Evolutionary conservation across 208 protist species (phyloP), one percentile per base, ranked within the genome.

Genomic region (Entamoeba invadens): DNA sequence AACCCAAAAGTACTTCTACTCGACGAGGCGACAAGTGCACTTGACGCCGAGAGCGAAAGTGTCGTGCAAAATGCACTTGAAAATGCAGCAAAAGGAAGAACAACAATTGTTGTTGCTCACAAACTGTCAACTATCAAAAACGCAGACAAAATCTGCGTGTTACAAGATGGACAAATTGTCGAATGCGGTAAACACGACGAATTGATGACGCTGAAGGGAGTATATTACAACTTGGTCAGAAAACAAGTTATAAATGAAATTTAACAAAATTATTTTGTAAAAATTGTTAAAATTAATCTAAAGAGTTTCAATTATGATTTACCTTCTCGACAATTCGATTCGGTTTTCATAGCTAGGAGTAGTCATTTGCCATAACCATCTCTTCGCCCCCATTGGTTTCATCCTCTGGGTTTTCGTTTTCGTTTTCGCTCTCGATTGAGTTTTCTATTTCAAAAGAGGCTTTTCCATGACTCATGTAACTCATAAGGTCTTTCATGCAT

Each of bases 81-180:
- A 44, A 92, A 93, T 87, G 94, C 98, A 42, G 97, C 98, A 95
- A n/a, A 94, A 42, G 95, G 93, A 18, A 97, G 96, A 92, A 98
- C 97, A 25, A 97, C 97, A 18, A 96, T 98, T 47, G 96, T 98
- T 45, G 98, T 98, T 95, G 98, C 98, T 35, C 98, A 98, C 92
- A 96, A 97, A 92, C 95, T 98, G 21, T 97, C 96, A 18, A 98
- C 97, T 0, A 95, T 98, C 18, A 96, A 96, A 95, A 95, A 97
- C 92, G 97, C 97, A 44, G 97, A 98, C 93, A 97, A 97, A 46
- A 98, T 98, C 93, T 97, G 98, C 95, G 98, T 98, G 44, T 95
- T 98, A 12, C 95, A 98, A 35, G 96, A 97, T 94, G 97, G 98
- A 44, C 95, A 96, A 4, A 68, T 98, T 45, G 96, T 96, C 93